Conservation (phyloP, 352 stramenopile genomes). For the Globisporangium heterothallicum region DNA sequence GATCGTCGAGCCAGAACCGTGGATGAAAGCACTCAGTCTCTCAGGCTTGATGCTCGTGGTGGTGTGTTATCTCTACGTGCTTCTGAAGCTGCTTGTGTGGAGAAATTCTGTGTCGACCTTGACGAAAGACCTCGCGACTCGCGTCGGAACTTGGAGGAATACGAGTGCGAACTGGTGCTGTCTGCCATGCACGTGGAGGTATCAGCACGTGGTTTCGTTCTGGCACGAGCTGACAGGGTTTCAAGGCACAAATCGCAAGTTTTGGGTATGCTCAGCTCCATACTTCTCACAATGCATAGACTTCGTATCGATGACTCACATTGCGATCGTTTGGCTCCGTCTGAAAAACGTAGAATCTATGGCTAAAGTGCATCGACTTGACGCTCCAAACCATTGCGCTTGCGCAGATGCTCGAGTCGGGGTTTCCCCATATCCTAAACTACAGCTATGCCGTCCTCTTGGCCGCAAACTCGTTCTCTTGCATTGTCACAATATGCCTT, state of each 20-base stretch:
- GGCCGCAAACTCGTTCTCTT: slow-evolving; percentile 20
- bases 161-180: too few relatives aligned
- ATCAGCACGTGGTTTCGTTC: background rate
- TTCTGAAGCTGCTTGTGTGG: background rate
- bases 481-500: slow-evolving; percentile 16
- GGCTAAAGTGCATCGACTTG: slow-evolving; percentile 27
- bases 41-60: background rate
- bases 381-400: slow-evolving; percentile 25
- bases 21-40: background rate
- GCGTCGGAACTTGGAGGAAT: background rate
- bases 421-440: slow-evolving; percentile 17
- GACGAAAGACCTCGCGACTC: background rate
- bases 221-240: slow-evolving; percentile 23
- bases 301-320: background rate
- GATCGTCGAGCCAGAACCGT: background rate
- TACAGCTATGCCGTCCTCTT: slow-evolving; percentile 18
- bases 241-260: slow-evolving; percentile 23
- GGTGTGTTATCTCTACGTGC: background rate
- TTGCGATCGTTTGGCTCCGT: too few relatives aligned
- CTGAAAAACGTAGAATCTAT: slow-evolving; percentile 31
- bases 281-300: too few relatives aligned
- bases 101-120: background rate
- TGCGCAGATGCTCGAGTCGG: slow-evolving; percentile 20
- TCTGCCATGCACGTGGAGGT: background rate
- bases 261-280: slow-evolving; percentile 22